Evolutionary conservation across 148 eudicot genomes (phyloP).

Genomic region (Dysphania ambrosioides): DNA sequence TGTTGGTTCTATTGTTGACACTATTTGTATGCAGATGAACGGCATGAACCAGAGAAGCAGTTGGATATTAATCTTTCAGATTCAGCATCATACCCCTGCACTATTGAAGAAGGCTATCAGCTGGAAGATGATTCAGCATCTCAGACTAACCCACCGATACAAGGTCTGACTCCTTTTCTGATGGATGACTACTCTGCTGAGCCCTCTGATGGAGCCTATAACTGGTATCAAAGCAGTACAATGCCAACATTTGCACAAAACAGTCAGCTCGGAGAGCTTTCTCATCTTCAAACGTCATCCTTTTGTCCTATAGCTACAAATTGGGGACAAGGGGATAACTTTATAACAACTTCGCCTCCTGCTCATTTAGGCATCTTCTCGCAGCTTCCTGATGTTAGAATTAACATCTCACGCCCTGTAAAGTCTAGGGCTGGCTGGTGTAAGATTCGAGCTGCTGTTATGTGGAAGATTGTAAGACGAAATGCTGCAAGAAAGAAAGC

Average conservation of each 20-base stretch:
- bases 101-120: constrained; percentile 29
- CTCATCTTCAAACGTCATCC: constrained; percentile 28
- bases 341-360: constrained; percentile 25
- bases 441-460: constrained; percentile 62
- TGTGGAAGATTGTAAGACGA: constrained; percentile 57
- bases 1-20: not conserved
- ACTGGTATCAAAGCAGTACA: constrained; percentile 28
- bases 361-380: constrained; percentile 27
- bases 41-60: constrained; percentile 31
- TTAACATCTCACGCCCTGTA: constrained; percentile 29
- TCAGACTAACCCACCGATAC: constrained; percentile 32
- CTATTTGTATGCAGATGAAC: constrained; percentile 33
- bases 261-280: constrained; percentile 23
- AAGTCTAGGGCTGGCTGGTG: constrained; percentile 57
- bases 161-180: constrained; percentile 25
- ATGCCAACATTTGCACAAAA: constrained; percentile 22
- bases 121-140: constrained; percentile 35
- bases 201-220: constrained; percentile 23
- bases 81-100: constrained; percentile 35
- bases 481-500: constrained; percentile 42
- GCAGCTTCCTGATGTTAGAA: constrained; percentile 23
- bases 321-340: constrained; percentile 36
- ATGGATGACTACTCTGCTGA: constrained; percentile 23
- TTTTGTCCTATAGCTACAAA: constrained; percentile 17
- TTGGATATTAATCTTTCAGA: constrained; percentile 29